Base-by-base conservation (phyloP, 129 eudicot species). In the Arctium lappa region DNA sequence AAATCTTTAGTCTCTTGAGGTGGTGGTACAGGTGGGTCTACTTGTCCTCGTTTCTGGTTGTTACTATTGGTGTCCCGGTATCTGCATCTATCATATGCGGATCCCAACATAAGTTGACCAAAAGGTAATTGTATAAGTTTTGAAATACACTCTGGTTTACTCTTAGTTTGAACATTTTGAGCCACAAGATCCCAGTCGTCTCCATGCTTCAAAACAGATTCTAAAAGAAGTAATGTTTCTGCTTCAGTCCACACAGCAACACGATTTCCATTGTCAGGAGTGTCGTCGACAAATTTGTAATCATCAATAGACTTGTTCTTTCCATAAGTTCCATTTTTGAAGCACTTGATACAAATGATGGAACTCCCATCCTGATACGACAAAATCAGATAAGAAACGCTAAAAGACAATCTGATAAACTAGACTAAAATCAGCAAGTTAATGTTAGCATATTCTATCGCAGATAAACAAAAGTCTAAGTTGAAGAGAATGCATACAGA, bases 161-260 rank as follows among this genome's bases (percentile, higher is more conserved):
- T 95, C 89, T 93, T 95, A 12, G 98, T 90, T 83, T 88, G 88
- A 48, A 95, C 92, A 86, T 83, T 87, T 87, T 89, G 89, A 74
- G 95, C 90, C 75, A 95, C 99, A 79, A 90, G 90, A 80, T 93
- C 99, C 99, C 98, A 95, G 81, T 93, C 95, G 85, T 93, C 95
- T 81, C 99, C 99, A 74, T 93, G 94, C 80, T 91, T 93, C 84
- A 91, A 69, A 46, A 95, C 92, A 79, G 99, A 91, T 81, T 95
- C 98, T 80, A 95, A 71, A 82, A 95, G 93, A 88, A 90, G 97
- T 65, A 91, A 86, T 40, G 93, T 95, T 89, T 95, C 99, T 65
- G 95, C 86, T 83, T 95, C 99, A n/a, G 94, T 91, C 99, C 99
- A 95, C 15, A 80, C 79, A 75, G 83, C 79, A 50, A 42, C 86